Evolutionary conservation across 371 early-diverging fungal genomes (phyloP).

Genomic region (Capillidium rhysosporum): DNA sequence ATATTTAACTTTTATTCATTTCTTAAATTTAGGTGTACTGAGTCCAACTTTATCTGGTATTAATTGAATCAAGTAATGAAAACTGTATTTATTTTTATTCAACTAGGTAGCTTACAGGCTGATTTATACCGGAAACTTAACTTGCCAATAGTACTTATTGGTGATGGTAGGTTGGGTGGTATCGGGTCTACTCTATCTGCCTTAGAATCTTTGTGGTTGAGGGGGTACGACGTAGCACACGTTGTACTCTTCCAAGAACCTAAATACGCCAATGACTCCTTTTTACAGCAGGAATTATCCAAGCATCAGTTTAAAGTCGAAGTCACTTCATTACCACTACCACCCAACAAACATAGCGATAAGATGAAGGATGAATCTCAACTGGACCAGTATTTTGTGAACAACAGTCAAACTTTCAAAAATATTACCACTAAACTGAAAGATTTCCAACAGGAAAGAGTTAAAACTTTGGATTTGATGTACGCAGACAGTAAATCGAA

Average conservation of each 20-base stretch:
- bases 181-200: conserved; percentile 61
- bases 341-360: conserved; percentile 21
- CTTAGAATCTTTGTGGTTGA: conserved; percentile 40
- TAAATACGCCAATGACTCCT: conserved; percentile 35
- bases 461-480: conserved; percentile 35
- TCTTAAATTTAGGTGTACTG: conserved; percentile 28
- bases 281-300: conserved; percentile 16
- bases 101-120: conserved; percentile 36
- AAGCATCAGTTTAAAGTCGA: conserved; percentile 11
- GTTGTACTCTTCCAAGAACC: conserved; percentile 39
- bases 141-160: conserved; percentile 46
- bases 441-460: conserved; percentile 20
- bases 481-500: conserved; percentile 24
- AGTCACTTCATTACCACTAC: conserved; percentile 22
- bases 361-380: conserved; percentile 23
- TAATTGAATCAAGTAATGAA: background rate
- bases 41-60: conserved; percentile 57
- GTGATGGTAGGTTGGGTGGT: conserved; percentile 56
- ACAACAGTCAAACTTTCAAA: conserved; percentile 20
- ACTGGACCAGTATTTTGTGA: conserved; percentile 31
- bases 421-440: conserved; percentile 27
- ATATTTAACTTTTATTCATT: background rate
- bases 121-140: conserved; percentile 51
- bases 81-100: background rate
- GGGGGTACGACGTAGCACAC: conserved; percentile 52